phyloP scores from a whole-genome alignment of 257 asterid genomes.

The Solanum medicagineum region DNA sequence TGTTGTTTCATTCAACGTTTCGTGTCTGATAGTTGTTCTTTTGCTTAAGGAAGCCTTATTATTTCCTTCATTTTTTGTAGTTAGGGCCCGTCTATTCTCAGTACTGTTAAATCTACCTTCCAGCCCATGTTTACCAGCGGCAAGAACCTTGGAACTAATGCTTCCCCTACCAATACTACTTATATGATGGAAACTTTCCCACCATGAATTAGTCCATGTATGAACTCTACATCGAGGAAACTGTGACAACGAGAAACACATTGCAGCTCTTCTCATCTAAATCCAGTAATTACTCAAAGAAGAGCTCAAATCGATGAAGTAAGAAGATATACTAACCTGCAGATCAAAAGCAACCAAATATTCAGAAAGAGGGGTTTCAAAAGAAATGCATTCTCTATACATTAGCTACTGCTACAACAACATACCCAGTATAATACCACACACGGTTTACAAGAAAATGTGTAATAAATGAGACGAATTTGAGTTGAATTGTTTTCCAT shows the following conservation, averaged over 20 bases:
- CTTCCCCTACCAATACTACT: conserved; percentile 19
- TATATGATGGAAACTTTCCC: conserved; percentile 30
- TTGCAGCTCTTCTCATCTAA: conserved; percentile 51
- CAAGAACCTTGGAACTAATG: conserved; percentile 35
- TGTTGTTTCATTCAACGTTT: conserved; percentile 9
- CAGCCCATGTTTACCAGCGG: conserved; percentile 34
- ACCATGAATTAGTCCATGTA: conserved; percentile 49
- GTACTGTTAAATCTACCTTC: conserved; percentile 50
- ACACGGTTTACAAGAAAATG: neutral
- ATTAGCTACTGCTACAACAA: neutral
- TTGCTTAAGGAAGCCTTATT: conserved; percentile 18
- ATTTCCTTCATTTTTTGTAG: conserved; percentile 29
- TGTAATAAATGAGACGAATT: neutral
- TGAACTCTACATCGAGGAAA: conserved; percentile 54
- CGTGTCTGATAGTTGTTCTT: conserved; percentile 12
- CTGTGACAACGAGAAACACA: conserved; percentile 74
- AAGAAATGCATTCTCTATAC: neutral
- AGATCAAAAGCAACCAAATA: neutral
- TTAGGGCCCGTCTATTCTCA: conserved; percentile 39
- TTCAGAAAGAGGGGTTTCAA: neutral
- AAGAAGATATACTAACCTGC: conserved; percentile 31
- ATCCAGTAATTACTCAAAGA: conserved; percentile 6
- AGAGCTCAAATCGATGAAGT: neutral
- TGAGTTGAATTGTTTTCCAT: neutral
- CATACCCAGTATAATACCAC: neutral